phyloP scores from a whole-genome alignment of 2,329 filamentous ascomycete species.

The Botrytis cinerea region DNA sequence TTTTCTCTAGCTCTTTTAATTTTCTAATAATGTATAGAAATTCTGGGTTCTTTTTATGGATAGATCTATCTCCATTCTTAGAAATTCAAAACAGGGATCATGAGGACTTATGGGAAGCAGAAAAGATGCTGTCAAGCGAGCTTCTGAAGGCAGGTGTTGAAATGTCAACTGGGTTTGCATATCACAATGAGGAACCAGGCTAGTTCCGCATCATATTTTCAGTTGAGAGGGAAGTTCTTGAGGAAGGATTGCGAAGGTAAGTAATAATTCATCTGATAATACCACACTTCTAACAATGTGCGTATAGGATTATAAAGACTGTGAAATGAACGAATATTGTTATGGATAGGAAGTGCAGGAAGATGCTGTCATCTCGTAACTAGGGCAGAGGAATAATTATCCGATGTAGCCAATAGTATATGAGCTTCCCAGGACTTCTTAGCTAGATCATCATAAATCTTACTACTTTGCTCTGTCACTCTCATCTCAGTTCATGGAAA shows the following conservation, averaged over 20 bases:
- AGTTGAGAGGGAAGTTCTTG: slow-evolving; percentile 18
- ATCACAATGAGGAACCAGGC: slow-evolving; percentile 48
- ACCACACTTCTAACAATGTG: too few relatives aligned
- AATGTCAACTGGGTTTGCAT: slow-evolving; percentile 51
- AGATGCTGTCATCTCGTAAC: too few relatives aligned
- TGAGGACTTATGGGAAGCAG: slow-evolving; percentile 25
- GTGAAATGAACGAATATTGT: too few relatives aligned
- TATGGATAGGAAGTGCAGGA: too few relatives aligned
- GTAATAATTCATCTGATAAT: background rate
- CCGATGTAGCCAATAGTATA: too few relatives aligned
- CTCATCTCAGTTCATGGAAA: too few relatives aligned
- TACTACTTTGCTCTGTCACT: too few relatives aligned
- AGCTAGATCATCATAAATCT: too few relatives aligned
- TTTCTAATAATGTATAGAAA: slow-evolving; percentile 41
- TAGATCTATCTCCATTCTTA: slow-evolving; percentile 52
- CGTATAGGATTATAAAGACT: too few relatives aligned
- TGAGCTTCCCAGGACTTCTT: too few relatives aligned
- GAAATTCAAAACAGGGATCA: slow-evolving; percentile 45
- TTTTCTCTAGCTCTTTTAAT: background rate
- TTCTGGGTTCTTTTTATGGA: slow-evolving; percentile 59
- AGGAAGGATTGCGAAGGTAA: slow-evolving; percentile 27
- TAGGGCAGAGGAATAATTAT: too few relatives aligned
- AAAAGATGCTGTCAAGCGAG: slow-evolving; percentile 32
- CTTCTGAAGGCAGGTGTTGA: slow-evolving; percentile 52
- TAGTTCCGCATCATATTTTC: slow-evolving; percentile 57